Conservation (phyloP, 306 rosid species). For the Adenanthera pavonina region DNA sequence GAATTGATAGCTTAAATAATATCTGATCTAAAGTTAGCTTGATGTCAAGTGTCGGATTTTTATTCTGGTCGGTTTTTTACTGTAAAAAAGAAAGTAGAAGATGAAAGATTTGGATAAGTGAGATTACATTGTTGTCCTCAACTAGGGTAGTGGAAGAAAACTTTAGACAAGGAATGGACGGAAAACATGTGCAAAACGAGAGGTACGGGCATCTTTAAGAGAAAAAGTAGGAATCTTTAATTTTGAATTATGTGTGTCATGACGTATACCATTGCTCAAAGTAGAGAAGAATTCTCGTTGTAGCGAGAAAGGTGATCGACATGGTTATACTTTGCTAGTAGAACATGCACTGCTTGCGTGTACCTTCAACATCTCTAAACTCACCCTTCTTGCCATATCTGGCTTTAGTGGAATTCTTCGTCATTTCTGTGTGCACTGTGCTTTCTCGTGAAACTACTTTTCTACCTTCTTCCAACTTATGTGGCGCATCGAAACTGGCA, state of each 20-base stretch:
- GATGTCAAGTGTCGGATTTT: neutral
- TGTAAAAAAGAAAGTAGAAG: conserved; percentile 2
- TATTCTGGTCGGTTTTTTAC: neutral
- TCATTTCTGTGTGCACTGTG: neutral
- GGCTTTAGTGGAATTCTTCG: conserved; percentile 40
- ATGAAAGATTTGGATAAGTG: conserved; percentile 35
- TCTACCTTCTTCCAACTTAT: conserved; percentile 26
- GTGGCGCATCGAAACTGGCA: conserved; percentile 40
- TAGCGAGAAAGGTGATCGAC: conserved; percentile 5
- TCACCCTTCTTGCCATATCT: neutral
- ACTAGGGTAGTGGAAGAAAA: conserved; percentile 42
- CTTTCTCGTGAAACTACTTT: conserved; percentile 22
- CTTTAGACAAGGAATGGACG: conserved; percentile 38
- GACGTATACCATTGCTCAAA: conserved; percentile 34
- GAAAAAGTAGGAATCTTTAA: conserved; percentile 34
- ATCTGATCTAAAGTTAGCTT: neutral
- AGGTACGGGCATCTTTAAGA: conserved; percentile 35
- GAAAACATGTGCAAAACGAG: conserved; percentile 49
- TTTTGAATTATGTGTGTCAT: conserved; percentile 39
- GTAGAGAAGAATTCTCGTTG: neutral
- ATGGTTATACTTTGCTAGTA: conserved; percentile 16
- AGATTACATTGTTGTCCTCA: conserved; percentile 50
- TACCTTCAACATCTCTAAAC: conserved; percentile 25
- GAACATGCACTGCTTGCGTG: conserved; percentile 29
- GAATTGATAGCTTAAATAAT: too few species aligned